Base-by-base conservation (phyloP, 1,139 yeast species). In the Yamadazyma mexicana region DNA sequence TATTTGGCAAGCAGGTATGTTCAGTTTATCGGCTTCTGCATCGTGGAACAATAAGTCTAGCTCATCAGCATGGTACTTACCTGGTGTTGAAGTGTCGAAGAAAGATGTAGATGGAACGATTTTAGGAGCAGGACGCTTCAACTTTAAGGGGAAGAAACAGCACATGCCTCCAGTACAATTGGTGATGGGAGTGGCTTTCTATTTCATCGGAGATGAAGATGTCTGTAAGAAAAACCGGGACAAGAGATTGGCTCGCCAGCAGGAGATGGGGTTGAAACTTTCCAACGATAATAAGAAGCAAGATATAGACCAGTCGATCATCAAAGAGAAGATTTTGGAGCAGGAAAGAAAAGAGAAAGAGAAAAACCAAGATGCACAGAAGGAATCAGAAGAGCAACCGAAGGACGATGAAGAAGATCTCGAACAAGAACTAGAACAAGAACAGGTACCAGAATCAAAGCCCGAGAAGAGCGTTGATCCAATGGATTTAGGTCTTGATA, bases 21-120 rank as follows among this genome's bases (percentile, higher is more conserved):
- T 83, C 52, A 77, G 95, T 10, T 75, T 89, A 49, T 74, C 94
- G n/a, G 77, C 91, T 0, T 83, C 95, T 1, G 79, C 76, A 35
- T 96, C 96, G 0, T 92, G 99, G 99, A 91, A 82, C 36, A 77
- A 83, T 34, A 91, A 89, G 56, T 73, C 84, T 32, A 77, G 86
- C 1, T 78, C 87, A 0, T 82, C 95, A 1, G 85, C 96, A 3
- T 89, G 96, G 95, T 85, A 81, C 73, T 78, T 87, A 17, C 73
- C 71, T 34, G 89, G 87, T 6, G 59, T 64, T 23, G 83, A 79
- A 39, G 70, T 89, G 5, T 77, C 87, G 1, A 87, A 88, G 53
- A 77, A 77, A 38, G 89, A 81, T 54, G 68, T 73, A 43, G 87
- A 82, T 50, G 82, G 81, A 1, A 73, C 78, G 7, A 71, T 86